Evolutionary conservation across 2,329 filamentous ascomycete species (phyloP).

Genomic region (Aspergillus puulaauensis): DNA sequence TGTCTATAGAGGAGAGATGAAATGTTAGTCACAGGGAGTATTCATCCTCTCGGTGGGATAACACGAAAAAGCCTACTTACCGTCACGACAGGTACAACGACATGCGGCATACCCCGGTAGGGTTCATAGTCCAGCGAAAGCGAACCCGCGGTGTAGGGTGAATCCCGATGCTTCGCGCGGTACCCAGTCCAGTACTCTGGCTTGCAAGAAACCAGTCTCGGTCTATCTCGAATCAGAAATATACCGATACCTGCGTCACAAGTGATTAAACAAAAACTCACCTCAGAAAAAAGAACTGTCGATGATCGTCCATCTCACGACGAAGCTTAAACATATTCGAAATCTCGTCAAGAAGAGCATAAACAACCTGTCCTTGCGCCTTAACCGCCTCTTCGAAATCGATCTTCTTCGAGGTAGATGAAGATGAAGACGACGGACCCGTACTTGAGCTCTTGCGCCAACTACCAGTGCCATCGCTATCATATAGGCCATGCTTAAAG

Average conservation of each 20-base stretch:
- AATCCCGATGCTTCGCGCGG: constrained; percentile 22
- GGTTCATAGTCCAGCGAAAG: constrained; percentile 21
- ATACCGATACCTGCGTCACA: background rate
- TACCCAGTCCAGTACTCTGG: constrained; percentile 30
- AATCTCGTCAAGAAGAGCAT: constrained; percentile 27
- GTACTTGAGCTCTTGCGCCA: background rate
- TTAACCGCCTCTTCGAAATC: constrained; percentile 11
- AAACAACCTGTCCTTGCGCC: constrained; percentile 23
- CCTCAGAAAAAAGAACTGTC: constrained; percentile 19
- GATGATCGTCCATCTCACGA: constrained; percentile 7
- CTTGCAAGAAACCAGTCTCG: constrained; percentile 13
- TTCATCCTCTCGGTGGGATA: background rate
- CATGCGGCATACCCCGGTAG: background rate
- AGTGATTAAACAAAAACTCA: constrained; percentile 6
- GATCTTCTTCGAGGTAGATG: background rate
- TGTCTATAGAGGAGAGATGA: constrained; percentile 14
- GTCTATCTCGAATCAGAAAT: constrained; percentile 9
- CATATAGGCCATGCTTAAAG: constrained; percentile 21
- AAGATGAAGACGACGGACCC: background rate
- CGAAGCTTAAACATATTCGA: constrained; percentile 15
- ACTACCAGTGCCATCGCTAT: constrained; percentile 9
- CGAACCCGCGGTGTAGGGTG: constrained; percentile 19
- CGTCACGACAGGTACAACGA: constrained; percentile 22
- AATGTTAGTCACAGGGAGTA: background rate
- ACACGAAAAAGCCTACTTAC: constrained; percentile 9